These are phyloP conservation scores for Aphanomyces cochlioides DNA, from an alignment of 352 stramenopile genomes.

Conservation along the genomic window DNA sequence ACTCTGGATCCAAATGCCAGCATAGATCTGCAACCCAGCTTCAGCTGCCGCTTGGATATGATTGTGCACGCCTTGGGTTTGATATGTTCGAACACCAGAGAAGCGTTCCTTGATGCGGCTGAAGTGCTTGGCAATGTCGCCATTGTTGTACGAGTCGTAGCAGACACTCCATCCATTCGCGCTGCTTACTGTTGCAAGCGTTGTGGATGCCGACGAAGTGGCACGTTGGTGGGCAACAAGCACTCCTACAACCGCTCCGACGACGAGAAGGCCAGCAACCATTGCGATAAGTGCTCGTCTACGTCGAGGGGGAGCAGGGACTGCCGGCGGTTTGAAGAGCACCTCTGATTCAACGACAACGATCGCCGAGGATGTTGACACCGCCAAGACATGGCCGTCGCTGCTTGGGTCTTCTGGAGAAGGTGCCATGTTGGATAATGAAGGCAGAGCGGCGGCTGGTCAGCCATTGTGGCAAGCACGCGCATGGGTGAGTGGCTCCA, in stretches of 20 bases:
- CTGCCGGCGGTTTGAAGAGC: background rate
- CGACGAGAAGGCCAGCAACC: background rate
- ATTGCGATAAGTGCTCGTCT: background rate
- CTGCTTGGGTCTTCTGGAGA: too few relatives aligned
- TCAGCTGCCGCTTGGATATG: constrained; percentile 41
- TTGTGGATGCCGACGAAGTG: background rate
- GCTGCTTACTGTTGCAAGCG: background rate
- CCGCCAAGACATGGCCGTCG: too few relatives aligned
- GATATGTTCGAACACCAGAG: constrained; percentile 59
- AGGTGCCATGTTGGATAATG: too few relatives aligned
- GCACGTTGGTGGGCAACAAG: background rate
- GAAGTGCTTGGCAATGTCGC: constrained; percentile 32
- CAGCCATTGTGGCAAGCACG: too few relatives aligned
- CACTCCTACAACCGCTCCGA: background rate
- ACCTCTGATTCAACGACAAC: background rate
- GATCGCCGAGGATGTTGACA: background rate
- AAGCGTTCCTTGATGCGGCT: constrained; percentile 33
- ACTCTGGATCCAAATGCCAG: constrained; percentile 47
- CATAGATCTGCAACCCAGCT: constrained; percentile 47
- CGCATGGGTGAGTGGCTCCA: too few relatives aligned
- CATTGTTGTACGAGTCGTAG: constrained; percentile 44
- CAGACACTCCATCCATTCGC: constrained; percentile 32
- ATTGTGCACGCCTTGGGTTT: constrained; percentile 43
- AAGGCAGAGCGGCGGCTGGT: too few relatives aligned
- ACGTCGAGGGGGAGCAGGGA: background rate